Evolutionary conservation across 225 moss, liverwort and hornwort genomes (phyloP).

Genomic region (Thuidium tamariscinum): DNA sequence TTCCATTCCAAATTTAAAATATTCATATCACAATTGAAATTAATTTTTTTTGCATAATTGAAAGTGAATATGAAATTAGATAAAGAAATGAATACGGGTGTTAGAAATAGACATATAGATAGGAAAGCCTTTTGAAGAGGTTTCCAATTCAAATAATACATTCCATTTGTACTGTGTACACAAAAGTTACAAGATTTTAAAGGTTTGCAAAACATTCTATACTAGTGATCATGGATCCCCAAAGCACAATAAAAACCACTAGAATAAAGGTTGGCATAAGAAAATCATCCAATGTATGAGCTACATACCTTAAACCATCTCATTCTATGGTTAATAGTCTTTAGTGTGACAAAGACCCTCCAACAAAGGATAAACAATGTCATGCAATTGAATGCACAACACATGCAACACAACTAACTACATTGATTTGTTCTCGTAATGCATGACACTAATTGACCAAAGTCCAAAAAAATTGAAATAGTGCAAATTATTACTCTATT

Average conservation of each 20-base stretch:
- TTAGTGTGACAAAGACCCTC: too few species aligned
- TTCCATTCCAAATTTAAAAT: background rate
- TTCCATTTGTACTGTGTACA: accelerated
- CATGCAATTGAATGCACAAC: background rate
- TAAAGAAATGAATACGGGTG: background rate
- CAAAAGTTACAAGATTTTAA: background rate
- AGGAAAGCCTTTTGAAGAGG: background rate
- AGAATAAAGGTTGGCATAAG: background rate
- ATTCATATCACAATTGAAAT: background rate
- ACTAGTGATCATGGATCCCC: background rate
- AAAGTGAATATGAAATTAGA: background rate
- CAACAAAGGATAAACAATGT: too few species aligned
- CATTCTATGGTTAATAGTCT: background rate
- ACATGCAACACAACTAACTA: accelerated
- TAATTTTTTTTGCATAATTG: background rate
- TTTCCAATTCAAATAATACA: background rate
- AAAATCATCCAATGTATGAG: background rate
- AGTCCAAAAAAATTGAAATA: background rate
- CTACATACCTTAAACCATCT: too few species aligned
- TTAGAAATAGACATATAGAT: background rate
- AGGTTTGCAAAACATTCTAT: background rate
- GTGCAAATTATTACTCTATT: background rate
- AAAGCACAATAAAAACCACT: background rate
- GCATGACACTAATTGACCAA: background rate
- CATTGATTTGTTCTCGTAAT: background rate